Base-by-base conservation (phyloP, 2,329 filamentous ascomycete species). In the Neofusicoccum ribis region DNA sequence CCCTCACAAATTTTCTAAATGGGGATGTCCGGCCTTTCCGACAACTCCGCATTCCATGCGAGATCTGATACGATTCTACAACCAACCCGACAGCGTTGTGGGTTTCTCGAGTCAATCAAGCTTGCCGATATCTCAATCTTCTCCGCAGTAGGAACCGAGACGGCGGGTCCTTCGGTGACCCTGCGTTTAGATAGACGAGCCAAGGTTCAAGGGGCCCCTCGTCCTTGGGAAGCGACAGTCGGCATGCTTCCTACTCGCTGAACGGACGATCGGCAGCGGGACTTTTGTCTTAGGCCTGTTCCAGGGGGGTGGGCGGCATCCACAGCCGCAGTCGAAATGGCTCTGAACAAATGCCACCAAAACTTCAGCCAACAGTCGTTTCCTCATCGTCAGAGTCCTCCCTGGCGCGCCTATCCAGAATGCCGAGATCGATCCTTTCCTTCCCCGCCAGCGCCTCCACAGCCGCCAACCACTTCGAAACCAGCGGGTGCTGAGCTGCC, bases 401-500 rank as follows among this genome's bases (percentile, higher is more conserved):
- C n/a, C 51, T 59, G 9, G 43, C 43, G 27, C 51, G 41, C 17
- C 63, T 20, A 37, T 65, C 64, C 44, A 65, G 14, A 37, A 52
- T 41, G 1, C 43, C 43, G 60, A 77, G 51, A 56, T 80, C 76
- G 17, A 83, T 67, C 1, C 72, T 70, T 72, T 77, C 85, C 52
- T 72, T 78, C 65, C 67, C 67, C 15, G 81, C 78, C 71, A 84
- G 78, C 5, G 71, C 74, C 23, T 77, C 70, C 1, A 85, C 76
- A 8, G 80, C 74, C 1, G 23, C 72, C 39, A 79, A 79, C 91
- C 91, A 93, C 74, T 83, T 88, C 65, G 70, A 76, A 44, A 93
- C 74, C 58, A 92, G 69, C 43, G 91, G 91, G 76, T 93, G 91
- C 31, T 86, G 84, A 44, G 79, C 81, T 0, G 89, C 90, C 51